phyloP scores from a whole-genome alignment of 352 stramenopile species.

The Globisporangium radiosum region DNA sequence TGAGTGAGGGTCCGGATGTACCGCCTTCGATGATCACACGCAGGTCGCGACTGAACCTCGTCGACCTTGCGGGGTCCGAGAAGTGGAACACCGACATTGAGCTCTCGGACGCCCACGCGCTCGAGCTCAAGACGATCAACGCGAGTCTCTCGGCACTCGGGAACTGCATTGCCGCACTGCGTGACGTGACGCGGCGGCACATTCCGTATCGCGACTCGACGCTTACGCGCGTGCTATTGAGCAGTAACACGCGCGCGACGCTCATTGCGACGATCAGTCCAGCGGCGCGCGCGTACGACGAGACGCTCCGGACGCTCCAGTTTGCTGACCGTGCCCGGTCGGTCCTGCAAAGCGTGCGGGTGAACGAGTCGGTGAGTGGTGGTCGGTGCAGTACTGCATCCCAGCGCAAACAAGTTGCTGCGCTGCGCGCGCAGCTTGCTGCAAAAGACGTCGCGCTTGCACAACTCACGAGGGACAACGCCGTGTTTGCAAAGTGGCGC shows the following conservation, averaged over 20 bases:
- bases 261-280: slow-evolving; percentile 68
- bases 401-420: slow-evolving; percentile 26
- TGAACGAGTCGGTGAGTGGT: slow-evolving; percentile 52
- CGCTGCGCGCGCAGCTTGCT: slow-evolving; percentile 28
- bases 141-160: slow-evolving; percentile 85
- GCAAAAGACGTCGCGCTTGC: slow-evolving; percentile 64
- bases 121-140: slow-evolving; percentile 90
- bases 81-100: slow-evolving; percentile 79
- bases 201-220: slow-evolving; percentile 90
- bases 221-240: slow-evolving; percentile 79
- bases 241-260: slow-evolving; percentile 64
- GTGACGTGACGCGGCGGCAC: slow-evolving; percentile 70
- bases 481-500: slow-evolving; percentile 52
- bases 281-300: slow-evolving; percentile 32
- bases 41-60: slow-evolving; percentile 61
- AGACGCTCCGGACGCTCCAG: slow-evolving; percentile 73
- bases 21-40: slow-evolving; percentile 20
- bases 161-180: slow-evolving; percentile 88
- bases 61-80: slow-evolving; percentile 74
- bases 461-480: slow-evolving; percentile 47
- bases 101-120: slow-evolving; percentile 62
- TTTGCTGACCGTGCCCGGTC: slow-evolving; percentile 68
- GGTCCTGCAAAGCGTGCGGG: slow-evolving; percentile 66
- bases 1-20: slow-evolving; percentile 14
- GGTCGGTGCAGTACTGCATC: neutral